A percentile compares a stretch with the other conserved stretches of the same genome.
Evolutionary conservation across 1,139 yeast genomes (phyloP).

Genomic region (Pichia terricola): DNA sequence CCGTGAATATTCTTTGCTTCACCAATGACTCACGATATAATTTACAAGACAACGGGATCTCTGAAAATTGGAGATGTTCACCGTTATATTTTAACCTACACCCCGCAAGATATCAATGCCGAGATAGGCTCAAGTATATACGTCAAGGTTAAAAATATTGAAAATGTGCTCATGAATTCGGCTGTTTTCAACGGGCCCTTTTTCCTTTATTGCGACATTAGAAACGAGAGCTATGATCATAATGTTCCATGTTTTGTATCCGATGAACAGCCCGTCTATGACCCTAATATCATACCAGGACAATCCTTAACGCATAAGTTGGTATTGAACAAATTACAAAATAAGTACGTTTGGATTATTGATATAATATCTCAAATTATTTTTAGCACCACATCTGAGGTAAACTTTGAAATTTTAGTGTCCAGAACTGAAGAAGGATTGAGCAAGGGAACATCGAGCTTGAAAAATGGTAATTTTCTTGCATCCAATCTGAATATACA

Average conservation of each 20-base stretch:
- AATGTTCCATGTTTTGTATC: constrained; percentile 44
- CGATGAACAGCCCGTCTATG: constrained; percentile 50
- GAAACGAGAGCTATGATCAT: constrained; percentile 54
- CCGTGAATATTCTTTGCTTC: too few species aligned
- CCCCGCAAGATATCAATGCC: constrained; percentile 13
- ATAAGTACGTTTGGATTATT: constrained; percentile 62
- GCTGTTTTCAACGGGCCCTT: constrained; percentile 89
- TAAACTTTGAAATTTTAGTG: constrained; percentile 59
- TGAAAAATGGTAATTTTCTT: constrained; percentile 23
- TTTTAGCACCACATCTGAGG: constrained; percentile 60
- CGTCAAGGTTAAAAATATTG: constrained; percentile 65
- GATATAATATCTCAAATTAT: constrained; percentile 82
- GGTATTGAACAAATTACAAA: constrained; percentile 39
- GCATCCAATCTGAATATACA: constrained; percentile 30
- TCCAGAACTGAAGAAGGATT: constrained; percentile 34
- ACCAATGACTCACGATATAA: not conserved
- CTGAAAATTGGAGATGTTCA: constrained; percentile 51
- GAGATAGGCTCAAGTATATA: constrained; percentile 29
- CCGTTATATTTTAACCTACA: constrained; percentile 28
- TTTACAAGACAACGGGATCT: constrained; percentile 22
- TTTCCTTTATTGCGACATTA: constrained; percentile 75
- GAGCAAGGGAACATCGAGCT: too few species aligned
- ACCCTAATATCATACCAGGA: constrained; percentile 47
- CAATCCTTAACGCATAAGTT: constrained; percentile 39
- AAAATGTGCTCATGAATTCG: constrained; percentile 69